phyloP scores from a whole-genome alignment of 768 basidiomycete genomes.

The Russula earlei region DNA sequence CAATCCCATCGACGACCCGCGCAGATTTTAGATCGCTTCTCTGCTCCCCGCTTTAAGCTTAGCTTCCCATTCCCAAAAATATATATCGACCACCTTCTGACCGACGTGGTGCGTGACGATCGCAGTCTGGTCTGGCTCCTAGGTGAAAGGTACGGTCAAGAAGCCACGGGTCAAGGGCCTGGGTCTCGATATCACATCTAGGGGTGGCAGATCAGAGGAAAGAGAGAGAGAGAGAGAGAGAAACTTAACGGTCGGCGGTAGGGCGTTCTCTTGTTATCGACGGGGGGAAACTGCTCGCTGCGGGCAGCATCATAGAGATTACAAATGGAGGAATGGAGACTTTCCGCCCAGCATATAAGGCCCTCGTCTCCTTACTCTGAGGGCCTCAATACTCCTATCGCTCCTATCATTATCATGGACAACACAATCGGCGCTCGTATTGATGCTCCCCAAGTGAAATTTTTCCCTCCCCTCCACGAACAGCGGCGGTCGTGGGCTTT shows the following conservation, averaged over 20 bases:
- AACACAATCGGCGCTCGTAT: background rate
- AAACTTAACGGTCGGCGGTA: background rate
- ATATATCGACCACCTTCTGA: background rate
- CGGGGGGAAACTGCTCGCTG: background rate
- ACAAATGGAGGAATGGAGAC: background rate
- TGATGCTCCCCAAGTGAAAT: slow-evolving; percentile 34
- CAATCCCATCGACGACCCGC: no score
- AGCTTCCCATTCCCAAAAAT: background rate
- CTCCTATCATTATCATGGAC: background rate
- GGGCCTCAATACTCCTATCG: background rate
- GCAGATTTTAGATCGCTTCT: background rate
- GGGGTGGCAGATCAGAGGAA: background rate
- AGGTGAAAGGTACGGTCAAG: no score
- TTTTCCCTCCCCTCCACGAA: slow-evolving; percentile 57
- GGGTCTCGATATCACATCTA: background rate
- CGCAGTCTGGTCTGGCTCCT: no score
- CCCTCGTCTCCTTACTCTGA: background rate
- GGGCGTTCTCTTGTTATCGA: background rate
- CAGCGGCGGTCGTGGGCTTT: slow-evolving; percentile 69
- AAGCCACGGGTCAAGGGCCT: background rate
- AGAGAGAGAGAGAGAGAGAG: background rate
- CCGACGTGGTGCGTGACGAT: background rate
- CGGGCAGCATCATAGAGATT: background rate
- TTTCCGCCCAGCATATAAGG: slow-evolving; percentile 3
- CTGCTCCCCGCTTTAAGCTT: background rate